A percentile compares a stretch with the other conserved stretches of the same genome.
These are phyloP conservation scores for Solanum rostratum DNA, from an alignment of 257 asterid genomes.

Conservation along the genomic window DNA sequence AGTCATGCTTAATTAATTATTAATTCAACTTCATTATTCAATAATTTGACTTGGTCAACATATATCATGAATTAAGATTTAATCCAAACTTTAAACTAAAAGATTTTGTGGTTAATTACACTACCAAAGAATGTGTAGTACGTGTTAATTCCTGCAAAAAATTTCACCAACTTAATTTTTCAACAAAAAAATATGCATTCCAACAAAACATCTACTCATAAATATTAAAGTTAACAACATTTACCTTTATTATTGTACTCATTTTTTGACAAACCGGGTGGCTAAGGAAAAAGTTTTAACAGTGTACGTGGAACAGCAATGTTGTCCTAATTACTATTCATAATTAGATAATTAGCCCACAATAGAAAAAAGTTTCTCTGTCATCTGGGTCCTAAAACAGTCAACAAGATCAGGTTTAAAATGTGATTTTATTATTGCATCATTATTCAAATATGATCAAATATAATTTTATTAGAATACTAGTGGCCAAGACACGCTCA, in stretches of 20 bases:
- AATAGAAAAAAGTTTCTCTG: background rate
- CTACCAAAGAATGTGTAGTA: background rate
- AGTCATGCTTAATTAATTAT: too few relatives aligned
- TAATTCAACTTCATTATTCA: too few relatives aligned
- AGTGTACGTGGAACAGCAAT: background rate
- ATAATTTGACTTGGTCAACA: too few relatives aligned
- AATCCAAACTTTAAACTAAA: background rate
- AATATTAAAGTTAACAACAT: background rate
- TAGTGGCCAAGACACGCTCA: too few relatives aligned
- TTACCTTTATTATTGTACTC: background rate
- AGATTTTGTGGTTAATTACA: background rate
- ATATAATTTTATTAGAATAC: too few relatives aligned
- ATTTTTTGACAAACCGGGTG: background rate
- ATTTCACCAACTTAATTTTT: background rate
- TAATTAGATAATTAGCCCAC: background rate
- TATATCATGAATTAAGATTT: too few relatives aligned
- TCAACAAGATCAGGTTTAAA: background rate
- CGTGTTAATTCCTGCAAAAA: background rate
- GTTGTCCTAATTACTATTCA: background rate
- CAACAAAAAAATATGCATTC: background rate
- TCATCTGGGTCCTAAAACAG: background rate
- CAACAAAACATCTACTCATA: background rate
- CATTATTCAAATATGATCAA: background rate
- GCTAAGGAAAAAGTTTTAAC: background rate
- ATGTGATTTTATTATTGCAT: background rate